Evolutionary conservation across 2,329 filamentous ascomycete genomes (phyloP), one percentile per base, ranked within the genome.

Genomic region (Calonectria pteridis): DNA sequence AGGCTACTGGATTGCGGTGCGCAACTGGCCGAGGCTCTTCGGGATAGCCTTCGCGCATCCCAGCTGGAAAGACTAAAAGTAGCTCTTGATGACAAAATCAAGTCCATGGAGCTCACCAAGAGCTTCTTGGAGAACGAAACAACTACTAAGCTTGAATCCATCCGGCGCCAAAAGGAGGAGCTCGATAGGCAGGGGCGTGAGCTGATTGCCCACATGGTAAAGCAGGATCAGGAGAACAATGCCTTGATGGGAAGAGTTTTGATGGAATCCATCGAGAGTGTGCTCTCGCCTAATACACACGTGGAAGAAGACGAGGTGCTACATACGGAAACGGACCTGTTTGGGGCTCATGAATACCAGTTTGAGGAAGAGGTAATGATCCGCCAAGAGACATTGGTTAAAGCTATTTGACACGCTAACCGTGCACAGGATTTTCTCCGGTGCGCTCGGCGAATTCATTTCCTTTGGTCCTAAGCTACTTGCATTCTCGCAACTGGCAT

Each of bases 71-170:
- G 23, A 1, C 51, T 68, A 29, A 46, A 50, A 20, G 10, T 14
- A 5, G 51, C 55, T 11, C 51, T 68, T 1, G 66, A 68, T 40
- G 23, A 33, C 40, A 62, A 68, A 37, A 20, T 59, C 20, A 31
- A 16, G 10, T 40, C 66, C 6, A 68, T 68, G 66, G 66, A 68
- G 29, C 51, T 68, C 13, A 68, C 9, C 18, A 68, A 68, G n/a
- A 59, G 50, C 26, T 68, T 59, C n/a, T 26, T 68, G 4, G 66
- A 68, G 51, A 59, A 18, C 20, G 66, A 68, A 23, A 50, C 66
- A 2, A 49, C 9, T 2, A 28, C 51, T 1, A 59, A 50, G 51
- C 16, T 68, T 23, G 37, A 59, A 18, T 53, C 40, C 20, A 55
- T 68, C n/a, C 23, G 51, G 20, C 66, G 51, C 13, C 66, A 59